Evolutionary conservation across 2,329 filamentous ascomycete genomes (phyloP), one percentile per base, ranked within the genome.

Genomic region (Neopestalotiopsis sp.): DNA sequence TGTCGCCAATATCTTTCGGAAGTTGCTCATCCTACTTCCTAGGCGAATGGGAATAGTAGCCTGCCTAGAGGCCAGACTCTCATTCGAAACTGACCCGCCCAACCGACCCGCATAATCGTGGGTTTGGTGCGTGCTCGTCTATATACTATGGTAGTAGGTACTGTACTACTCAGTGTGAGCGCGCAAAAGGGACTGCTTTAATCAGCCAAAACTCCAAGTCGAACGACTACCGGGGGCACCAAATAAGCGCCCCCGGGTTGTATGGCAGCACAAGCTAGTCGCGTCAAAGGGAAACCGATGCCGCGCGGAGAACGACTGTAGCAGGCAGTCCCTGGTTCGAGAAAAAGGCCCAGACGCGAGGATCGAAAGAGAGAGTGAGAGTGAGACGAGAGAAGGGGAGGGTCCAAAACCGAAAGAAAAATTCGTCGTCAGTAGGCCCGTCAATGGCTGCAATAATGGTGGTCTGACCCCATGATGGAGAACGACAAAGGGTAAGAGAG

Each of bases 21-120:
- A 53, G 45, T 20, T 53, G 61, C 28, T 63, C 13, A 57, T 65
- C 65, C 12, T 42, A 58, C 66, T 57, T 66, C 20, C 57, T 28
- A 70, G 66, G 49, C 69, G 69, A 68, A 70, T 68, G 65, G 66
- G 66, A 65, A 45, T 20, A 53, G 61, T 24, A 38, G 34, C 10
- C 24, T 53, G 45, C 17, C 45, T 53, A 1, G 20, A 2, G 45
- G 45, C 45, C 45, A 53, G 45, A 53, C 45, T 53, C 45, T 53
- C n/a, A 53, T 53, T 53, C 45, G 45, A 53, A 53, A 53, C 45
- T 10, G 57, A 65, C 67, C 57, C 42, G 61, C 65, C 38, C 57
- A 10, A 49, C 13, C 7, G 45, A 53, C 45, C 45, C 45, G 45
- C 45, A 53, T 53, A 17, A n/a, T 53, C 14, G 45, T 28, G 24